Percentiles rank a stretch among this genome's conserved stretches.
Evolutionary conservation across 2,329 filamentous ascomycete species (phyloP).

Genomic region (Biscogniauxia mediterranea): DNA sequence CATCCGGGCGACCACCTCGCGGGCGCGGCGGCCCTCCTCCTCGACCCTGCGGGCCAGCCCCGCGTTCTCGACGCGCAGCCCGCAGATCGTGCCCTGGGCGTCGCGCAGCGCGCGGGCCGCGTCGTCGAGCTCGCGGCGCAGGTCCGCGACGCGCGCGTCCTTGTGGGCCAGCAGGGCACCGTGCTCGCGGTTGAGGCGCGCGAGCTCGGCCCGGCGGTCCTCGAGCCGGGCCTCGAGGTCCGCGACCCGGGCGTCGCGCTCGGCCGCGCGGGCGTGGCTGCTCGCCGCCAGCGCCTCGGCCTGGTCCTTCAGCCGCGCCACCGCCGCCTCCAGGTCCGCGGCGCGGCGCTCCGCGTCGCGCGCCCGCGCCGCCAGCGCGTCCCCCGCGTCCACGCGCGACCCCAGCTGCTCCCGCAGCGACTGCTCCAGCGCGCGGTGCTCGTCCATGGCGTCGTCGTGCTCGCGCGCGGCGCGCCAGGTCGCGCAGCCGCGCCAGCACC

Average conservation of each 20-base stretch:
- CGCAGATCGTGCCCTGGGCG: conserved; percentile 46
- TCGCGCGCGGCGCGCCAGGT: conserved; percentile 47
- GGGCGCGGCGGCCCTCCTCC: conserved; percentile 40
- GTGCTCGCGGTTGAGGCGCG: conserved; percentile 39
- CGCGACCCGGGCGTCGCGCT: conserved; percentile 30
- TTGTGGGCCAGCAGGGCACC: conserved; percentile 48
- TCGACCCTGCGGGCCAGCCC: conserved; percentile 36
- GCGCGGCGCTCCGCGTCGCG: conserved; percentile 40
- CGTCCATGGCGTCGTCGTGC: conserved; percentile 54
- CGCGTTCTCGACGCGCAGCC: conserved; percentile 47
- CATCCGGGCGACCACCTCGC: conserved; percentile 48
- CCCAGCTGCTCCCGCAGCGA: conserved; percentile 57
- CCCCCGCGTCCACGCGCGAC: conserved; percentile 51
- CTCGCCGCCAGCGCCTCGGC: too few species aligned
- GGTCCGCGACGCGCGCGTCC: conserved; percentile 49
- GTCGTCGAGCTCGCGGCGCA: conserved; percentile 48
- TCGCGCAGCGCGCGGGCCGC: conserved; percentile 39
- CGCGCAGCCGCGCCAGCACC: conserved; percentile 49
- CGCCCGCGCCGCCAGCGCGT: conserved; percentile 40
- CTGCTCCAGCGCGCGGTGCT: conserved; percentile 57
- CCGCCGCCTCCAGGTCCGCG: conserved; percentile 47
- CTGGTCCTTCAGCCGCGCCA: conserved; percentile 50
- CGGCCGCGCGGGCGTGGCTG: too few species aligned
- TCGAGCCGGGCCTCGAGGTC: conserved; percentile 47
- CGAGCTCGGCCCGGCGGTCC: conserved; percentile 33